Evolutionary conservation across 352 stramenopile species (phyloP).

Genomic region (Phytophthora cryptogea): DNA sequence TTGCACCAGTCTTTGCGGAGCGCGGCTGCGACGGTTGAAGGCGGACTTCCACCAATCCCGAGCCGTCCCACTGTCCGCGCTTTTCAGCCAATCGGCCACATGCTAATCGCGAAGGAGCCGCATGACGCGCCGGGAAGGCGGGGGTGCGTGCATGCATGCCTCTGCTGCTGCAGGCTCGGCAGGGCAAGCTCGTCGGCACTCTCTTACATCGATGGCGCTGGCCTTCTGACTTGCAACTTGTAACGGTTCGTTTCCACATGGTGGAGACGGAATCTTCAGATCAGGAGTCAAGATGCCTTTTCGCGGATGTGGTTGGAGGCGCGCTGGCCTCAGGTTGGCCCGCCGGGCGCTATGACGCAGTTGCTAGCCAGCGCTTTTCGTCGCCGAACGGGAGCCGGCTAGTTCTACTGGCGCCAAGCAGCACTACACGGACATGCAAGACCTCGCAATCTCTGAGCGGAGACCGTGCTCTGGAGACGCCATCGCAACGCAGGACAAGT

Average conservation of each 20-base stretch:
- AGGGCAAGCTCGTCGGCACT: background rate
- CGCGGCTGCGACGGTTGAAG: constrained; percentile 5
- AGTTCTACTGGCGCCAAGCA: constrained; percentile 11
- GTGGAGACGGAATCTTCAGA: background rate
- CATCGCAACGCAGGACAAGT: constrained; percentile 1
- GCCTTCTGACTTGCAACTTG: background rate
- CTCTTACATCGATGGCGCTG: too few species aligned
- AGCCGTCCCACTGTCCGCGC: background rate
- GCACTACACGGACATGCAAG: constrained; percentile 2
- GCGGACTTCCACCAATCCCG: constrained; percentile 10
- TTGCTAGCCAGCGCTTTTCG: background rate
- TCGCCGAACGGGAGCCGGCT: background rate
- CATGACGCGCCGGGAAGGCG: background rate
- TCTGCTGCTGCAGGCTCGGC: too few species aligned
- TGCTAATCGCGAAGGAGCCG: background rate
- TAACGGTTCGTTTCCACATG: constrained; percentile 4
- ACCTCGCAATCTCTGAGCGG: too few species aligned
- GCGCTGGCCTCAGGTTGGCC: background rate
- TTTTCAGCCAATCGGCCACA: too few species aligned
- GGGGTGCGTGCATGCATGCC: too few species aligned
- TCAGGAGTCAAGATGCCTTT: constrained; percentile 1
- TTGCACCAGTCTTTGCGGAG: background rate
- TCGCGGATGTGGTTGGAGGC: background rate
- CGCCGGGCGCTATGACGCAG: constrained; percentile 4
- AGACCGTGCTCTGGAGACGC: too few species aligned